Evolutionary conservation across 495 filamentous ascomycete species (phyloP), one percentile per base, ranked within the genome.

Genomic region (Xylaria venustula): DNA sequence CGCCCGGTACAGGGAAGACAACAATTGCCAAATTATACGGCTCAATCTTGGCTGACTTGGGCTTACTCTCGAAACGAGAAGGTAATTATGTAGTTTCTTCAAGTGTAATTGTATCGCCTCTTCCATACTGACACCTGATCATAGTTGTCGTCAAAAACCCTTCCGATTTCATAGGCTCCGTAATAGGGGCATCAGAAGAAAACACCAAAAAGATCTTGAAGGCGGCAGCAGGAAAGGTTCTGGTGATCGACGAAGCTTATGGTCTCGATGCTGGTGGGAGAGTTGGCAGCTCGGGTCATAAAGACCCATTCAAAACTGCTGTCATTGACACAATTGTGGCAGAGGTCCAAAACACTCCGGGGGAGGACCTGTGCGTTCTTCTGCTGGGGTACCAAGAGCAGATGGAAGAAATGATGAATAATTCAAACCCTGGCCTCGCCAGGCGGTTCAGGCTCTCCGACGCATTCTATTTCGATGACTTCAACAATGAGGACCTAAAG

Each of bases 181-280:
- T 70, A 3, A 63, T 92, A 0, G 89, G 90, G 0, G 67, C 78
- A 12, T 92, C 89, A 0, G 89, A 92, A 66, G 73, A 77, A 7
- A 83, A 83, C 22, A 91, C 89, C 0, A 91, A 87, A 66, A 83
- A 77, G 0, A 90, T 91, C 42, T 78, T 92, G 0, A 80, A 78
- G 6, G 68, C 83, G 0, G 80, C 86, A 2, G n/a, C 82, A 1
- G 89, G 89, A 0, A 92, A 92, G 64, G 86, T 92, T 12, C 77
- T 92, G 0, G 81, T 92, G 2, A 91, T 92, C 12, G 89, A 93
- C 62, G 89, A 92, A 63, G 88, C 87, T 0, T 91, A 93, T 58
- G 80, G 62, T 49, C 56, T 66, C 11, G 56, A 60, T 26, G 56
- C 66, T 2, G 76, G 77, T 26, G 67, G 47, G 47, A 28, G 25